These are phyloP conservation scores for Phoma sp. DNA, from an alignment of 2,329 filamentous ascomycete genomes.

Conservation along the genomic window DNA sequence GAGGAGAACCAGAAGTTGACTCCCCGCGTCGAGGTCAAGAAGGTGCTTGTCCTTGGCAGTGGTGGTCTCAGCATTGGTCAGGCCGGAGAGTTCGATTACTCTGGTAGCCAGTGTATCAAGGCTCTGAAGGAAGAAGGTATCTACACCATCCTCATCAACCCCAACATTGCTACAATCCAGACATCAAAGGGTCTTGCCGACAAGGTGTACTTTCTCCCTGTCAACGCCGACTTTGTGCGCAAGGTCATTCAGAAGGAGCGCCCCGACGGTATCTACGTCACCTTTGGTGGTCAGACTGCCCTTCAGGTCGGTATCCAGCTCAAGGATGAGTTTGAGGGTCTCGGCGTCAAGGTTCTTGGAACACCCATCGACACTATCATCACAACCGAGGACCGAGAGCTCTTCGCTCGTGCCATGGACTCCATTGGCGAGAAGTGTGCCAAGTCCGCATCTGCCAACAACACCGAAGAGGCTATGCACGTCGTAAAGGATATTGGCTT, in stretches of 20 bases:
- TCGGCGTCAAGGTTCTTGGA: slow-evolving; percentile 92
- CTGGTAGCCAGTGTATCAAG: slow-evolving; percentile 97
- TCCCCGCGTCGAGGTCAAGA: slow-evolving; percentile 85
- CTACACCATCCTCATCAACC: slow-evolving; percentile 97
- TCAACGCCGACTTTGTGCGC: slow-evolving; percentile 95
- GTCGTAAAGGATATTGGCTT: slow-evolving; percentile 92
- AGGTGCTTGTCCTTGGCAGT: slow-evolving; percentile 91
- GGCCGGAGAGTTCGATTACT: slow-evolving; percentile 98
- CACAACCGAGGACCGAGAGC: slow-evolving; percentile 95
- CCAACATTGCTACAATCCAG: slow-evolving; percentile 98
- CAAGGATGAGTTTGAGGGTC: slow-evolving; percentile 91
- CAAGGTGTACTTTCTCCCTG: slow-evolving; percentile 98
- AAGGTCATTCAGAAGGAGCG: slow-evolving; percentile 96
- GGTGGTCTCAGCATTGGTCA: slow-evolving; percentile 97
- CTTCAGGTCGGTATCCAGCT: slow-evolving; percentile 96
- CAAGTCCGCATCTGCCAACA: slow-evolving; percentile 92
- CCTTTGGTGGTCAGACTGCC: slow-evolving; percentile 96
- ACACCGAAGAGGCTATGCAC: slow-evolving; percentile 83
- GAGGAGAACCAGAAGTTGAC: slow-evolving; percentile 78
- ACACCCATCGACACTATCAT: slow-evolving; percentile 98
- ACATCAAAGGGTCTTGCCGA: slow-evolving; percentile 97
- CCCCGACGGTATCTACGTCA: slow-evolving; percentile 96
- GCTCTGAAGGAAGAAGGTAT: slow-evolving; percentile 97
- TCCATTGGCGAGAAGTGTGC: slow-evolving; percentile 97
- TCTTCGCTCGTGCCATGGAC: slow-evolving; percentile 98